Evolutionary conservation across 805 yeast species (phyloP).

Genomic region (Ogataea paraovalis): DNA sequence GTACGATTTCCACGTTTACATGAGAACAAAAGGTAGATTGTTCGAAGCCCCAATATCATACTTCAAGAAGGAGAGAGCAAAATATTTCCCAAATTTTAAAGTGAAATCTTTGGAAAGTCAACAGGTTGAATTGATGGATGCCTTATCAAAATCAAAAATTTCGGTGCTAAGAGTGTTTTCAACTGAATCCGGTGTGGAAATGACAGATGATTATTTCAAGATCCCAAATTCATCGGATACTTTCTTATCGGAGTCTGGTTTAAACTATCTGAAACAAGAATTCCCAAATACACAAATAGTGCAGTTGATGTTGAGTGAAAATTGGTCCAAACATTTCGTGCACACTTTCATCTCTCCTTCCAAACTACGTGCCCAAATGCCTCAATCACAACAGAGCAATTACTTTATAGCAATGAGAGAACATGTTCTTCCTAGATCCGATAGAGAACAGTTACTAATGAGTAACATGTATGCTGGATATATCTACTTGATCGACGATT

Average conservation of each 20-base stretch:
- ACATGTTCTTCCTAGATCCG: constrained; percentile 49
- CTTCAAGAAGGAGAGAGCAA: constrained; percentile 67
- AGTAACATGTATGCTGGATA: constrained; percentile 82
- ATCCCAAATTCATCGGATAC: constrained; percentile 38
- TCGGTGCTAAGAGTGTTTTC: constrained; percentile 65
- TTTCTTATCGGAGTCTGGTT: constrained; percentile 39
- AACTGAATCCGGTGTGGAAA: constrained; percentile 65
- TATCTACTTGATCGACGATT: constrained; percentile 69
- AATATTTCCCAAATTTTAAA: constrained; percentile 76
- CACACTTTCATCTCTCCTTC: constrained; percentile 52
- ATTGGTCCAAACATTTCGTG: constrained; percentile 60
- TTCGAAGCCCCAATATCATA: constrained; percentile 79
- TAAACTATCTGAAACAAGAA: constrained; percentile 34
- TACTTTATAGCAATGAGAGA: constrained; percentile 62
- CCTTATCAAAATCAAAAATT: constrained; percentile 43
- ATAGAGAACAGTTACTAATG: constrained; percentile 57
- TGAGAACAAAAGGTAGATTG: constrained; percentile 79
- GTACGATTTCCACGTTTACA: constrained; percentile 58
- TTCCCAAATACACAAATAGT: constrained; percentile 64
- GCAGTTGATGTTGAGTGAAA: constrained; percentile 74
- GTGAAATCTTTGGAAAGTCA: constrained; percentile 48
- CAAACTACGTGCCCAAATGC: constrained; percentile 22
- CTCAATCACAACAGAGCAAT: constrained; percentile 36
- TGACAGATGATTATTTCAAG: constrained; percentile 58
- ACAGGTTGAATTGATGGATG: constrained; percentile 33